Conservation (phyloP, 441 rosid species). For the Biscutella auriculata region DNA sequence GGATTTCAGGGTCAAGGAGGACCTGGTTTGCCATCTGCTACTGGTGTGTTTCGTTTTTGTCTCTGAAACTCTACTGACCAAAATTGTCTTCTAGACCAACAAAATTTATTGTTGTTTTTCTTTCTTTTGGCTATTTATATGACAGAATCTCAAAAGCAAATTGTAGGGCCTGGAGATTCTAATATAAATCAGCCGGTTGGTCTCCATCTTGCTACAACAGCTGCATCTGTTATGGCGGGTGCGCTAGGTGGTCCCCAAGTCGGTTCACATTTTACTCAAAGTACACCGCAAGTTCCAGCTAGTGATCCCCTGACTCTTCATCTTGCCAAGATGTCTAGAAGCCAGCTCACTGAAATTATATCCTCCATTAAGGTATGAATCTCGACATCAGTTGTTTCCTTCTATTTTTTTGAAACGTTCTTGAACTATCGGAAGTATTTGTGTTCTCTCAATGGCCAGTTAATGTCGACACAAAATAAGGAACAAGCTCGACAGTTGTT, state of each 20-base stretch:
- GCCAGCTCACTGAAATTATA: slow-evolving; percentile 63
- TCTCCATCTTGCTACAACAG: slow-evolving; percentile 61
- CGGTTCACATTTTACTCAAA: slow-evolving; percentile 38
- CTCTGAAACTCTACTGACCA: background rate
- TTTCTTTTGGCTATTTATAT: slow-evolving; percentile 4
- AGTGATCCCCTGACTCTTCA: slow-evolving; percentile 84
- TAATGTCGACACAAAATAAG: slow-evolving; percentile 58
- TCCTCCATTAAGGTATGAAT: slow-evolving; percentile 64
- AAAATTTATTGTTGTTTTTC: background rate
- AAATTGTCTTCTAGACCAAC: background rate
- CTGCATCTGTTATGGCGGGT: slow-evolving; percentile 68
- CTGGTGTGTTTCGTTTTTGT: slow-evolving; percentile 32
- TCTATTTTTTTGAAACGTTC: background rate
- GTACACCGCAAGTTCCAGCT: slow-evolving; percentile 37
- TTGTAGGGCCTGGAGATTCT: slow-evolving; percentile 48
- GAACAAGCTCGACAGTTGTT: slow-evolving; percentile 69
- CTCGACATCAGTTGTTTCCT: background rate
- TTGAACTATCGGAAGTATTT: slow-evolving; percentile 10
- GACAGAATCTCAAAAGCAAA: slow-evolving; percentile 53
- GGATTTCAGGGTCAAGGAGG: slow-evolving; percentile 80
- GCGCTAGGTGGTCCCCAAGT: slow-evolving; percentile 69
- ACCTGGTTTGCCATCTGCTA: slow-evolving; percentile 50
- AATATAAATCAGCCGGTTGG: slow-evolving; percentile 71
- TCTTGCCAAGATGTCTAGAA: slow-evolving; percentile 81
- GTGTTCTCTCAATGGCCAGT: slow-evolving; percentile 26